These are phyloP conservation scores for Dendrobium officinale DNA, from an alignment of 106 monocot species.

Conservation along the genomic window DNA sequence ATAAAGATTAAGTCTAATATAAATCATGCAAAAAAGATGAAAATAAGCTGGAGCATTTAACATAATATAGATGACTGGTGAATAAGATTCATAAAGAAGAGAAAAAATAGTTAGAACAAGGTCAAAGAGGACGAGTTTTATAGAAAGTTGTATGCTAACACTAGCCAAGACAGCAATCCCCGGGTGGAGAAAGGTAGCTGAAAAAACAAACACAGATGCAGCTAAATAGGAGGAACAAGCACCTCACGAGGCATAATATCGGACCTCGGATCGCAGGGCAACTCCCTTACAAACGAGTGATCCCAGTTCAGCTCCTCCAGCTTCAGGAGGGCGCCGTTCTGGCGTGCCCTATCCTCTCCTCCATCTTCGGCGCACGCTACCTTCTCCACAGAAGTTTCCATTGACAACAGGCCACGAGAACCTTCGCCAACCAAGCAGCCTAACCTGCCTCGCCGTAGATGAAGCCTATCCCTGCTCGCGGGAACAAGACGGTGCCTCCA, in stretches of 20 bases:
- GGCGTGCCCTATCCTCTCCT: background rate
- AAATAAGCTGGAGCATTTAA: too few relatives aligned
- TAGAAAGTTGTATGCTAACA: too few relatives aligned
- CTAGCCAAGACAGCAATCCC: background rate
- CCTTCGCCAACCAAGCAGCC: conserved; percentile 8
- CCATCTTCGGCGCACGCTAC: conserved; percentile 1
- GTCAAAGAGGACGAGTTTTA: too few relatives aligned
- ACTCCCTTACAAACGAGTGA: conserved; percentile 83
- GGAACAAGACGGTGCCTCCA: background rate
- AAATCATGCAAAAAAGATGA: too few relatives aligned
- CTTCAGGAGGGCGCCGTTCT: conserved; percentile 6
- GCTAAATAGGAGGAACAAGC: background rate
- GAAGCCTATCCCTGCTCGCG: background rate
- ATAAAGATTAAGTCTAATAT: too few relatives aligned
- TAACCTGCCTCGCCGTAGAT: background rate
- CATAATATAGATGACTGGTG: too few relatives aligned
- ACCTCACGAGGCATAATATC: conserved; percentile 80
- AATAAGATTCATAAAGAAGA: too few relatives aligned
- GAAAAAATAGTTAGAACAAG: too few relatives aligned
- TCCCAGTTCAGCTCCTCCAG: conserved; percentile 96
- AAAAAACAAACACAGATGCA: background rate
- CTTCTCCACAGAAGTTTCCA: conserved; percentile 21
- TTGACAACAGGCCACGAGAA: background rate
- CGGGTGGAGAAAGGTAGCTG: background rate
- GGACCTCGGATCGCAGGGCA: conserved; percentile 80